Percentiles rank a stretch among this genome's conserved stretches.
These are phyloP conservation scores for Candida bentonensis DNA, from an alignment of 805 yeast genomes.

Conservation along the genomic window DNA sequence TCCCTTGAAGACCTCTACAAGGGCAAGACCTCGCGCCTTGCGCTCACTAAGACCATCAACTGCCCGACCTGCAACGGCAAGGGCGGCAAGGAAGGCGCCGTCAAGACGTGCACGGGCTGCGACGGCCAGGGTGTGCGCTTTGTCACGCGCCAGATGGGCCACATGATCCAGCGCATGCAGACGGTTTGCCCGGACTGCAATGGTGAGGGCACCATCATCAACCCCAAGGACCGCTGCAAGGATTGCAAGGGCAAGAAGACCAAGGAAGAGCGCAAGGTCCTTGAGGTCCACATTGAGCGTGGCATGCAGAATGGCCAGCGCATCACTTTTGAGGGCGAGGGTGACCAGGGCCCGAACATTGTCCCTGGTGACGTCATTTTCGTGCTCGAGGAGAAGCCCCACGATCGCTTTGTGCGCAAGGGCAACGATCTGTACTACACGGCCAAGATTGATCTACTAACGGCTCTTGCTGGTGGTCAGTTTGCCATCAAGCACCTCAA, in stretches of 20 bases:
- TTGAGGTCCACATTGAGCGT: constrained; percentile 88
- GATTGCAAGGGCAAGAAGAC: constrained; percentile 83
- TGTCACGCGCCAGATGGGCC: constrained; percentile 97
- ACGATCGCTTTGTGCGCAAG: constrained; percentile 68
- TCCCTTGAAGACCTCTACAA: constrained; percentile 42
- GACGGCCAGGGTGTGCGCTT: constrained; percentile 85
- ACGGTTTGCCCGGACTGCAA: constrained; percentile 83
- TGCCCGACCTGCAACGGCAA: constrained; percentile 86
- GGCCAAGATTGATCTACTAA: constrained; percentile 78
- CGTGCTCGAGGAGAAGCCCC: constrained; percentile 81
- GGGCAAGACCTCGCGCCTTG: constrained; percentile 81
- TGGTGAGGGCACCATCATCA: constrained; percentile 83
- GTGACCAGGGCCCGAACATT: constrained; percentile 91
- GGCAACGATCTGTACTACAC: constrained; percentile 78
- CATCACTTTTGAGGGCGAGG: constrained; percentile 86
- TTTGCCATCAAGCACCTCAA: constrained; percentile 78
- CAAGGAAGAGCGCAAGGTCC: constrained; percentile 72
- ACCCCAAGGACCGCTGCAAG: constrained; percentile 79
- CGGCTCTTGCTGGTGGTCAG: constrained; percentile 95
- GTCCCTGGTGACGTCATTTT: constrained; percentile 96
- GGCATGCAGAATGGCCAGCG: constrained; percentile 95
- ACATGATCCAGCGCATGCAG: constrained; percentile 97
- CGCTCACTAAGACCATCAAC: constrained; percentile 78
- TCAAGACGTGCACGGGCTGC: constrained; percentile 76
- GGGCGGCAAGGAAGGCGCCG: constrained; percentile 90